Evolutionary conservation across 1,284 basidiomycete species (phyloP).

Genomic region (Apiotrichum veenhuisii): DNA sequence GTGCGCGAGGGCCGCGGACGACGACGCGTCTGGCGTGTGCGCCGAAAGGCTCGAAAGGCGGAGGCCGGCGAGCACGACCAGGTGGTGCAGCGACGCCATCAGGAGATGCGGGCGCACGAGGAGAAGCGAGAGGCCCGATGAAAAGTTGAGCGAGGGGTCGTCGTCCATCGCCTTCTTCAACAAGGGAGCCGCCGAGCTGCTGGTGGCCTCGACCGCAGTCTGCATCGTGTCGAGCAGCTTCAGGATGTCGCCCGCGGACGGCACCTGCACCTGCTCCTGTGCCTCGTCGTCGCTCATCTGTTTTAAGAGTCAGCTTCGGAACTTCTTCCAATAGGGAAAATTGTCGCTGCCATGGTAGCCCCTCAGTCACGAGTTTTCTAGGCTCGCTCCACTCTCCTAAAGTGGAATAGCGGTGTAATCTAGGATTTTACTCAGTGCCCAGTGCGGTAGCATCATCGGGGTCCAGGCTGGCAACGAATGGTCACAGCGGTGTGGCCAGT

Average conservation of each 20-base stretch:
- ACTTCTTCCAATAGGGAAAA: background rate
- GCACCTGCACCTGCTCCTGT: constrained; percentile 4
- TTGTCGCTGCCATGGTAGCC: background rate
- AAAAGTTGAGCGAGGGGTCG: constrained; percentile 58
- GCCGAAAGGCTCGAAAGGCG: constrained; percentile 18
- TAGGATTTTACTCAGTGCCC: constrained; percentile 46
- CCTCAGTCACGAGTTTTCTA: constrained; percentile 54
- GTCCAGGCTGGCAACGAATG: background rate
- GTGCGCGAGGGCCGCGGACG: constrained; percentile 22
- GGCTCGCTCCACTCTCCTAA: constrained; percentile 51
- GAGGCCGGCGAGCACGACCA: constrained; percentile 70
- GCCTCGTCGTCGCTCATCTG: constrained; percentile 26
- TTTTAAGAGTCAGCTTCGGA: background rate
- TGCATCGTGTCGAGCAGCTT: constrained; percentile 40
- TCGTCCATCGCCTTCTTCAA: constrained; percentile 39
- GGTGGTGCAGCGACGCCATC: constrained; percentile 81
- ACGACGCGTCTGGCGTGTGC: constrained; percentile 10
- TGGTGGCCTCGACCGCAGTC: constrained; percentile 42
- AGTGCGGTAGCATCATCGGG: constrained; percentile 46
- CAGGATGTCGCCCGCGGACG: constrained; percentile 31
- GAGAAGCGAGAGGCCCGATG: constrained; percentile 82
- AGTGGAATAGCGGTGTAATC: constrained; percentile 48
- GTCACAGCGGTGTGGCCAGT: too few relatives aligned
- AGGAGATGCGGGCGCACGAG: constrained; percentile 82
- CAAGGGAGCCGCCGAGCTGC: constrained; percentile 35